A percentile compares a stretch with the other conserved stretches of the same genome.
phyloP scores from a whole-genome alignment of 164 flowering plant genomes.

The Kingdonia uniflora region DNA sequence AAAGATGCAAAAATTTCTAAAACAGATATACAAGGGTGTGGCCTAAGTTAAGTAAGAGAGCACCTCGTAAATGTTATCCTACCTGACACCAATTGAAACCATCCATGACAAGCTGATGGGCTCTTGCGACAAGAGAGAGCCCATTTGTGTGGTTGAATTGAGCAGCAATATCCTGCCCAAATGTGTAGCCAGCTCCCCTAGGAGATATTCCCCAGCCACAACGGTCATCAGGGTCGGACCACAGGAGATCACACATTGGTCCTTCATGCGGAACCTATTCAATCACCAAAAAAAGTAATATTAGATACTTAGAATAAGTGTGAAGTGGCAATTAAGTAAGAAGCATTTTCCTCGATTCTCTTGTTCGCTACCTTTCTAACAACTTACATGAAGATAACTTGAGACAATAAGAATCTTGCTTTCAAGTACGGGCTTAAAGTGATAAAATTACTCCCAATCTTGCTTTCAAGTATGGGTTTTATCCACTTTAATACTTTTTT shows the following conservation, averaged over 20 bases:
- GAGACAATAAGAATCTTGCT: no score
- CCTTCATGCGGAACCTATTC: slow-evolving; percentile 44
- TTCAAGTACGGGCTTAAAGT: no score
- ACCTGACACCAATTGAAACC: slow-evolving; percentile 52
- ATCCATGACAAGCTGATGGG: slow-evolving; percentile 57
- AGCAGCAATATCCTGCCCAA: slow-evolving; percentile 42
- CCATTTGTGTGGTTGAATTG: slow-evolving; percentile 45
- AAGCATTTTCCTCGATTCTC: no score
- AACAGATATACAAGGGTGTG: no score
- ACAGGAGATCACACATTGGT: slow-evolving; percentile 45
- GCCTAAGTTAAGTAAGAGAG: no score
- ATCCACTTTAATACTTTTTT: no score
- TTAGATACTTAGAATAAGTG: not conserved
- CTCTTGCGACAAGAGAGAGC: slow-evolving; percentile 35
- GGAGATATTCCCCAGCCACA: slow-evolving; percentile 52
- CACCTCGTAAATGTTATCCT: no score
- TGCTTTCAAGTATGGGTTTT: no score
- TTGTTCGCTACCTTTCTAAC: no score
- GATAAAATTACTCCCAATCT: no score
- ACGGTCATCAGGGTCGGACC: slow-evolving; percentile 44
- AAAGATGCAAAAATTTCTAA: no score
- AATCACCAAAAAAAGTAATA: not conserved
- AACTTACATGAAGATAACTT: no score
- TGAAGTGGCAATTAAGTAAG: not conserved
- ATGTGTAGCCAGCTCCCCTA: slow-evolving; percentile 43